phyloP scores from a whole-genome alignment of 2,329 filamentous ascomycete genomes.

The Phialophora tarda region DNA sequence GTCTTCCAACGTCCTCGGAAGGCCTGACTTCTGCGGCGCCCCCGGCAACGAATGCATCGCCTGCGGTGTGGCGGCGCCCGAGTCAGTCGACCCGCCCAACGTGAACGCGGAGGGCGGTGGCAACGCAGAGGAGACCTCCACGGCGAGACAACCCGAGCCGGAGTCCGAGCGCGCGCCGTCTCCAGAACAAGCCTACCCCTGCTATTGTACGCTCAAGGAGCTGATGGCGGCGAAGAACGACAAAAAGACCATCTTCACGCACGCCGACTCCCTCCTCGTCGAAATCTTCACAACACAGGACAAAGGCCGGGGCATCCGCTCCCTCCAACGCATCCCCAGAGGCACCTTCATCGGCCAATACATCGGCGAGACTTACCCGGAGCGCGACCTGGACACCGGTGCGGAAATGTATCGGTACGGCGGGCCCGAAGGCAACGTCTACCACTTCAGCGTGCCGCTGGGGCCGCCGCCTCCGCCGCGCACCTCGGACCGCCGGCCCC shows the following conservation, averaged over 20 bases:
- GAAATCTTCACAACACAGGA: conserved; percentile 27
- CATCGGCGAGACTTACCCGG: conserved; percentile 36
- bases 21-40: conserved; percentile 18
- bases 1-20: conserved; percentile 6
- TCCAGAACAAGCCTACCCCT: conserved; percentile 1
- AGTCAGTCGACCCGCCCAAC: neutral
- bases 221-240: conserved; percentile 3
- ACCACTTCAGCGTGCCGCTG: conserved; percentile 5
- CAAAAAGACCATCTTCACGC: conserved; percentile 4
- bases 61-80: conserved; percentile 11
- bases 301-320: conserved; percentile 31
- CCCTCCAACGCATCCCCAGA: conserved; percentile 28
- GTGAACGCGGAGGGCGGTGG: neutral
- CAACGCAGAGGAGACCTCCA: neutral
- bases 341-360: conserved; percentile 30
- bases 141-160: neutral
- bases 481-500: neutral
- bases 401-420: neutral
- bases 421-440: neutral
- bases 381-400: neutral
- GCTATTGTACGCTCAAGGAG: conserved; percentile 27
- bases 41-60: conserved; percentile 2
- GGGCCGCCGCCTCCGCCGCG: neutral
- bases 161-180: neutral
- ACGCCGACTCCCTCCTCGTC: conserved; percentile 18